Base-by-base conservation (phyloP, 371 early-diverging fungal species). In the Mucor circinelloides region DNA sequence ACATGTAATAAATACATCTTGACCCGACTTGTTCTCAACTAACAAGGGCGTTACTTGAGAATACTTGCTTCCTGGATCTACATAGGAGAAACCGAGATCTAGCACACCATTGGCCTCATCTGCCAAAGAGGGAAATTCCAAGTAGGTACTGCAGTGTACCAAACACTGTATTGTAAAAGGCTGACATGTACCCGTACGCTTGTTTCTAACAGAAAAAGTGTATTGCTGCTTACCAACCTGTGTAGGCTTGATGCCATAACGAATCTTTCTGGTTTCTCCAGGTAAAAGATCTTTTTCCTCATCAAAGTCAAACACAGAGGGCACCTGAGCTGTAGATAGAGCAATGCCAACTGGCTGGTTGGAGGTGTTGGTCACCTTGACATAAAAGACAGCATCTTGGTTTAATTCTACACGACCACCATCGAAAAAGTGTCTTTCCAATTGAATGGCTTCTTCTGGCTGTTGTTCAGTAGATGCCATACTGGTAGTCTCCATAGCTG, bases 31-130 rank as follows among this genome's bases (percentile, higher is more conserved):
- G 67, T 94, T 95, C 50, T 91, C 85, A 3, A 94, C 85, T 17
- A 85, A 70, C 21, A 94, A 79, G 4, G 93, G 89, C 0, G 89
- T 83, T 5, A 94, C 89, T 63, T 88, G 89, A 2, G 94, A 90
- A 63, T 88, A 94, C 70, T 91, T 93, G 64, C 85, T 87, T 13
- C 89, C 80, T 2, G 90, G 84, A 69, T 93, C 93, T 1, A 95
- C 88, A 73, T 92, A 95, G 31, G 94, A 94, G 59, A 88, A 90
- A 0, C 94, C 94, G 25, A 94, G 82, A 70, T 95, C 93, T 55
- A 93, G 68, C 28, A 89, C 90, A 66, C 82, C 81, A 3, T 84
- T 76, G 0, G 71, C 71, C 60, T 85, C 84, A 44, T 84, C 85
- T 6, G 83, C 83, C 28, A 90, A 67, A 0, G 85, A 85, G 30